Evolutionary conservation across 179 eudicot genomes (phyloP).

Genomic region (Beta lomatogona): DNA sequence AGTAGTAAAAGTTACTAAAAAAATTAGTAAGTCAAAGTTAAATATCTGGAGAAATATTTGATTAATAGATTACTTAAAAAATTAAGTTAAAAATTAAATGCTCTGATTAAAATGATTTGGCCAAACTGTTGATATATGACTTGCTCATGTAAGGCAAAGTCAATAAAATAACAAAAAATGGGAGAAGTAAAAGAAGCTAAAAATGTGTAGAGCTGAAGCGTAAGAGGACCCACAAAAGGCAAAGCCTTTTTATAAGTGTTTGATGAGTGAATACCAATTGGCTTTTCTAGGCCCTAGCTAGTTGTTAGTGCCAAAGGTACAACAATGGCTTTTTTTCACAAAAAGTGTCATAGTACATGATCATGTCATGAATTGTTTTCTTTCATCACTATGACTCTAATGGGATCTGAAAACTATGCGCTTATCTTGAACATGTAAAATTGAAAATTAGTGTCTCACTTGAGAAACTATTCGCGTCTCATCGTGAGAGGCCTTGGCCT

Average conservation of each 20-base stretch:
- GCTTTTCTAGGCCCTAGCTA: slow-evolving; percentile 15
- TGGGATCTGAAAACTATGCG: slow-evolving; percentile 1
- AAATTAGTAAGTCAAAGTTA: too few species aligned
- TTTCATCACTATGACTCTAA: background rate
- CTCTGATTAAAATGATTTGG: too few species aligned
- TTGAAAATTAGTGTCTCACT: background rate
- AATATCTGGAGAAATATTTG: too few species aligned
- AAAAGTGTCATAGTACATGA: background rate
- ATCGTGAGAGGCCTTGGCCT: too few species aligned
- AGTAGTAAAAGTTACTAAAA: too few species aligned
- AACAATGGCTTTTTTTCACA: slow-evolving; percentile 15
- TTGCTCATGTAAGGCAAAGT: too few species aligned
- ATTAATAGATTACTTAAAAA: too few species aligned
- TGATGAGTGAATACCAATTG: slow-evolving; percentile 22
- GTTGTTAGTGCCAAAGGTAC: slow-evolving; percentile 6
- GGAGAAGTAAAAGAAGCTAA: too few species aligned
- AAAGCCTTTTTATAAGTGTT: background rate
- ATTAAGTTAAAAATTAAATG: too few species aligned
- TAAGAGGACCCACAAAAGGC: slow-evolving; percentile 11
- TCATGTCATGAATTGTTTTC: background rate
- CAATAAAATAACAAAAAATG: too few species aligned
- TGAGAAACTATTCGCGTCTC: too few species aligned
- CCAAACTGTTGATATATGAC: too few species aligned
- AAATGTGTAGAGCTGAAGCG: slow-evolving; percentile 16
- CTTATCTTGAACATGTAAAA: background rate